A percentile compares a stretch with the other conserved stretches of the same genome.
Conservation (phyloP, 805 yeast genomes). For the Candida schatavii region DNA sequence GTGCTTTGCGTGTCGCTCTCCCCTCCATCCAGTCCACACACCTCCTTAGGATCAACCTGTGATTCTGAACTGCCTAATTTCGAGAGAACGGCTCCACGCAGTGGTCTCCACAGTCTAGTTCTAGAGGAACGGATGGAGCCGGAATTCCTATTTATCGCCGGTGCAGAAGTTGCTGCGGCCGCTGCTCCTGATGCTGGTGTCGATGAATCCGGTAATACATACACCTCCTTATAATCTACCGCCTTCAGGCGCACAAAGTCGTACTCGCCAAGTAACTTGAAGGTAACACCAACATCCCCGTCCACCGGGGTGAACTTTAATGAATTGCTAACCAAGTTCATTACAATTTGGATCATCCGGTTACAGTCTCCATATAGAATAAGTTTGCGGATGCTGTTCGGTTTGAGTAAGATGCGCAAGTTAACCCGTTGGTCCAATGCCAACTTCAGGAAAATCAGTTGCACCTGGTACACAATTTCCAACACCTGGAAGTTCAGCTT, state of each 20-base stretch:
- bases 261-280: slow-evolving; percentile 68
- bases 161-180: background rate
- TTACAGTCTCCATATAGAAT: slow-evolving; percentile 84
- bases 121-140: too few relatives aligned
- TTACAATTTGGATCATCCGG: slow-evolving; percentile 84
- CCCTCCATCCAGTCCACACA: background rate
- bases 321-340: slow-evolving; percentile 89
- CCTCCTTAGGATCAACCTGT: too few relatives aligned
- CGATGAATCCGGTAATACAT: slow-evolving; percentile 21
- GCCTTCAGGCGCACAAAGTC: slow-evolving; percentile 49
- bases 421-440: slow-evolving; percentile 76
- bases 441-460: slow-evolving; percentile 78
- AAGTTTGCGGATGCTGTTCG: slow-evolving; percentile 58
- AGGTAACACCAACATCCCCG: slow-evolving; percentile 69
- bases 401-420: slow-evolving; percentile 59
- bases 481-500: slow-evolving; percentile 73
- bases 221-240: slow-evolving; percentile 45
- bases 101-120: too few relatives aligned
- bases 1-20: background rate
- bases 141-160: too few relatives aligned
- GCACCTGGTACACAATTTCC: slow-evolving; percentile 82
- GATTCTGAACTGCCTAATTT: too few relatives aligned
- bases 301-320: slow-evolving; percentile 90
- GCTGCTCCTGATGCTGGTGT: slow-evolving; percentile 9
- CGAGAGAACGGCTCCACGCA: too few relatives aligned